Evolutionary conservation across 306 rosid genomes (phyloP), one percentile per base, ranked within the genome.

Genomic region (Lablab purpureus): DNA sequence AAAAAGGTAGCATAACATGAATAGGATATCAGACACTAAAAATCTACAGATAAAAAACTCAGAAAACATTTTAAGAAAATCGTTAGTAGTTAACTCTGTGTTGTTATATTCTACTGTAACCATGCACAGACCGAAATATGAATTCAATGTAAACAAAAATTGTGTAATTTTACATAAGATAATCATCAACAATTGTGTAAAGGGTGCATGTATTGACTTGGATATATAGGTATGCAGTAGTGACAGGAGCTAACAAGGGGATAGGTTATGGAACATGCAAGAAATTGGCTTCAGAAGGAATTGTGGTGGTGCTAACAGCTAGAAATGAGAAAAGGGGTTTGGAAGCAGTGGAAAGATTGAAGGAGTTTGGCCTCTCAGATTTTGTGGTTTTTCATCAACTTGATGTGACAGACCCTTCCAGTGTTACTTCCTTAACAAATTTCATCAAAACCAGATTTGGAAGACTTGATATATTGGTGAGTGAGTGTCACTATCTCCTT

Each of bases 381-480:
- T 14, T 25, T 62, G 6, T 82, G 10, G 19, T 78, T 76, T 85
- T 70, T 65, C 88, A 85, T 64, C 88, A 82, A 77, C 88, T 85
- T 85, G 86, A 85, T 74, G 84, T 85, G 0, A 82, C 84, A 75
- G 80, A 82, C 25, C 77, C 80, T 43, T 2, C 77, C 2, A 82
- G 86, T 47, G 80, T 82, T 46, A 73, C 73, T 55, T 55, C 88
- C 25, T 50, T 85, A 7, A 49, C 69, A 36, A 12, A 72, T 7
- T 85, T 85, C 80, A 74, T 85, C 56, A 64, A 72, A 58, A 49
- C 76, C 28, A 7, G 6, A 13, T 75, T 79, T 40, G 84, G 88
- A 25, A 85, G 50, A 75, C 86, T 85, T 64, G 88, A 85, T 46
- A 85, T 85, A 54, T 79, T 82, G 86, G 88, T 85, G 43, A 6